phyloP scores from a whole-genome alignment of 495 filamentous ascomycete genomes.

The Penicillium coffeae region DNA sequence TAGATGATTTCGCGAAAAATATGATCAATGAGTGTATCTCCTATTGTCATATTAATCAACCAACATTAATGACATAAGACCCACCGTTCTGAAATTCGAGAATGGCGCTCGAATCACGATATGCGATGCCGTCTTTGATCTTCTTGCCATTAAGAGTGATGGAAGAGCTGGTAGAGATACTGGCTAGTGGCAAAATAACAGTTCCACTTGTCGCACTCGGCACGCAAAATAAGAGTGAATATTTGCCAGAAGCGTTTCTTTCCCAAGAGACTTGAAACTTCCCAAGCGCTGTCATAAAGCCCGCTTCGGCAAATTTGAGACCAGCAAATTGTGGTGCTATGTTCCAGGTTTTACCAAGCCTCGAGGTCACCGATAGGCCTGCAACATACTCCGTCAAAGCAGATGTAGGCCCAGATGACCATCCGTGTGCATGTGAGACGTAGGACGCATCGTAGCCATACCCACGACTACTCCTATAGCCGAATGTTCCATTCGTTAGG shows the following conservation, averaged over 20 bases:
- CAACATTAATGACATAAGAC: no score
- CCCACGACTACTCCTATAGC: constrained; percentile 50
- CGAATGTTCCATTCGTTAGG: constrained; percentile 49
- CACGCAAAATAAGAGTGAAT: constrained; percentile 34
- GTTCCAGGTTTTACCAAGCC: constrained; percentile 47
- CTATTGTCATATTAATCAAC: no score
- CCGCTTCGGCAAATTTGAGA: constrained; percentile 49
- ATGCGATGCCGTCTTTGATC: no score
- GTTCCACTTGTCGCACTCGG: constrained; percentile 46
- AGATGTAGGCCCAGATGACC: constrained; percentile 56
- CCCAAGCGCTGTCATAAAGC: constrained; percentile 53
- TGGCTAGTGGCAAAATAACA: constrained; percentile 32
- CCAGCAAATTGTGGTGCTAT: constrained; percentile 50
- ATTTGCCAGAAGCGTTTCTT: constrained; percentile 25
- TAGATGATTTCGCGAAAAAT: no score
- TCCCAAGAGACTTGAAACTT: constrained; percentile 45
- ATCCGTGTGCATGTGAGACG: constrained; percentile 57
- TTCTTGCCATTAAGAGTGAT: constrained; percentile 33
- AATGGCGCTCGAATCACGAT: no score
- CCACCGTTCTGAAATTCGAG: no score
- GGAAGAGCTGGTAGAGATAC: constrained; percentile 18
- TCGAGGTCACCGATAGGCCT: constrained; percentile 48
- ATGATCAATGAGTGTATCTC: no score
- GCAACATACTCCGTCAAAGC: constrained; percentile 51
- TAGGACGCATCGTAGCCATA: constrained; percentile 35